Conservation (phyloP, 768 basidiomycete genomes). For the Leucocoprinus leucothites region DNA sequence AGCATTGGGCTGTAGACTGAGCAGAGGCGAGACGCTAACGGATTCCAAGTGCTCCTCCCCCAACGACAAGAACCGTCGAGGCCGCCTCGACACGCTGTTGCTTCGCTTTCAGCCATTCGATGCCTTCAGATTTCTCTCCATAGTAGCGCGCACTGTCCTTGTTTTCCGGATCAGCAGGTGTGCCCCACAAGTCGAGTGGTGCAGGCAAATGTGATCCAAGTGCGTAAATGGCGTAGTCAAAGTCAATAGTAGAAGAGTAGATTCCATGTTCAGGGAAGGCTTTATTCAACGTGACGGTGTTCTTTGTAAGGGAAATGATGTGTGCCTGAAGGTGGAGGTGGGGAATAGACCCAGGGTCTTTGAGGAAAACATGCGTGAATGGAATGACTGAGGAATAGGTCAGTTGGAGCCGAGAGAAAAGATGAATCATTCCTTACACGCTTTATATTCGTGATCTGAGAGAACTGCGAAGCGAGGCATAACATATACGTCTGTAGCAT, state of each 20-base stretch:
- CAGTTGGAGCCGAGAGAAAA: constrained; percentile 32
- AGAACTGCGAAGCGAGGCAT: constrained; percentile 57
- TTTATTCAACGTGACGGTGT: too few species aligned
- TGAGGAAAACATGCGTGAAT: too few species aligned
- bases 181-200: constrained; percentile 54
- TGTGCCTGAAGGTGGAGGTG: too few species aligned
- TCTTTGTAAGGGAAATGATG: too few species aligned
- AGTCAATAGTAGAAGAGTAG: constrained; percentile 17
- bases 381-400: constrained; percentile 23
- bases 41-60: constrained; percentile 72
- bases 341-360: too few species aligned
- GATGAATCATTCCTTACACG: constrained; percentile 31
- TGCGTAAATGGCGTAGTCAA: constrained; percentile 59
- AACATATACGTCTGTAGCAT: constrained; percentile 46
- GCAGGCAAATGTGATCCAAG: constrained; percentile 56
- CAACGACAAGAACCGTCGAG: constrained; percentile 56
- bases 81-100: constrained; percentile 22
- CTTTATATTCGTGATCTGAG: constrained; percentile 62
- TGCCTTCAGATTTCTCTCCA: constrained; percentile 46
- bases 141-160: constrained; percentile 20
- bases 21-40: constrained; percentile 30
- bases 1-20: not conserved
- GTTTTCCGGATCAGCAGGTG: constrained; percentile 12
- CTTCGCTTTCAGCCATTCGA: constrained; percentile 45
- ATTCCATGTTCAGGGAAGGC: too few species aligned